Evolutionary conservation across 2,329 filamentous ascomycete genomes (phyloP), one percentile per base, ranked within the genome.

Genomic region (Cercospora canescens): DNA sequence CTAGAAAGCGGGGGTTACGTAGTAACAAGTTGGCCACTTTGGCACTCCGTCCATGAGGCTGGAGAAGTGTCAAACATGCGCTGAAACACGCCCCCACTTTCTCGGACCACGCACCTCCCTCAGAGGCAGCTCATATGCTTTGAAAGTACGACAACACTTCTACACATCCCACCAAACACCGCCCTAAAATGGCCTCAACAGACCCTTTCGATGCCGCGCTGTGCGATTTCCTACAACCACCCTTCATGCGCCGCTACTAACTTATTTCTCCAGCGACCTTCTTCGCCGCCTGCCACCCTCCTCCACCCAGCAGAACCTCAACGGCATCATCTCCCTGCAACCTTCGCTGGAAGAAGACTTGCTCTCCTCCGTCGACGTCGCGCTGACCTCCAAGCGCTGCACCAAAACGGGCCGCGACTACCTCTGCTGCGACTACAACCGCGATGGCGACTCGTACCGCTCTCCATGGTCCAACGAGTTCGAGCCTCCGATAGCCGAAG

Each of bases 381-480:
- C 95, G 26, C 89, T 99, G 64, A 89, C 91, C 66, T 87, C 96
- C 69, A 89, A 91, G 74, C 91, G 92, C 71, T 98, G 95, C 85
- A 88, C 88, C 73, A 91, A 94, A 81, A 91, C 92, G 34, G 93
- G 93, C 74, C 91, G 94, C 73, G 95, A 98, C 82, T 99, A 97
- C 84, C 88, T 99, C 60, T 91, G 97, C 76, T 99, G 95, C 85
- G 95, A 99, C 86, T 99, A 99, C 87, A 99, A 99, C 86, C 94
- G 95, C 71, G 95, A 99, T 81, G 95, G 95, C 69, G 94, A 97
- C 83, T 96, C 91, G 81, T 97, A 97, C 86, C 91, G 95, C 69
- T 96, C 92, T 71, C 95, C 95, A n/a, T 99, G 95, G 95, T 95
- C 91, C 82, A 98, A 98, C 82, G 91, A 97, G 81, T 99, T 99